Evolutionary conservation across 2,329 filamentous ascomycete genomes (phyloP).

Genomic region (Exophiala sp.): DNA sequence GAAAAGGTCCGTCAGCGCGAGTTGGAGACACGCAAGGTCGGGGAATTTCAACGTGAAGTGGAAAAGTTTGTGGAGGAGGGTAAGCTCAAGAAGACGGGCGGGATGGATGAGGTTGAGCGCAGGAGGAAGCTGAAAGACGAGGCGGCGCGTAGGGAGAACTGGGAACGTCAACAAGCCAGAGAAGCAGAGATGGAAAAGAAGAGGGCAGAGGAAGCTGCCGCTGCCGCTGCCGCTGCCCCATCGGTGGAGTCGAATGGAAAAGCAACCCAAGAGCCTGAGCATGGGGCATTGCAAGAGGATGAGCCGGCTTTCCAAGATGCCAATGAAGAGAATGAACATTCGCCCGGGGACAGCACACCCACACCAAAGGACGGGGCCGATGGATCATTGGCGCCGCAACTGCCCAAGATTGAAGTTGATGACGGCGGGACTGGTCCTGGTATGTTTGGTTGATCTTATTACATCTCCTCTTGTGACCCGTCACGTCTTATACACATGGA

Average conservation of each 20-base stretch:
- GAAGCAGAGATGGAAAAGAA: slow-evolving; percentile 45
- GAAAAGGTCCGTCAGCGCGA: slow-evolving; percentile 88
- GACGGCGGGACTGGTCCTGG: slow-evolving; percentile 63
- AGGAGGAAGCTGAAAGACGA: slow-evolving; percentile 81
- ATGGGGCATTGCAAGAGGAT: slow-evolving; percentile 17
- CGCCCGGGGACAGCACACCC: slow-evolving; percentile 13
- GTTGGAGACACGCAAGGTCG: slow-evolving; percentile 65
- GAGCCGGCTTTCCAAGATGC: slow-evolving; percentile 22
- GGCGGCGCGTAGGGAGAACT: slow-evolving; percentile 69
- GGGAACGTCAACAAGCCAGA: slow-evolving; percentile 48
- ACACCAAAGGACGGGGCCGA: slow-evolving; percentile 4
- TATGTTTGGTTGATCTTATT: slow-evolving; percentile 21
- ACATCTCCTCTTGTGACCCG: neutral
- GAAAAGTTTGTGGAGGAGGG: slow-evolving; percentile 79
- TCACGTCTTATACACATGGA: neutral
- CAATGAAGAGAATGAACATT: slow-evolving; percentile 11
- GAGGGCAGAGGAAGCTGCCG: slow-evolving; percentile 25
- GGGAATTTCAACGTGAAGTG: slow-evolving; percentile 80
- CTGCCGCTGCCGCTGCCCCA: slow-evolving; percentile 15
- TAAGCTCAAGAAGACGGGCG: slow-evolving; percentile 91
- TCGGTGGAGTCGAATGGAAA: slow-evolving; percentile 11
- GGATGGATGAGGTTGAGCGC: slow-evolving; percentile 88
- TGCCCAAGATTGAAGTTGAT: slow-evolving; percentile 66
- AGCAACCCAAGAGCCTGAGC: slow-evolving; percentile 5
- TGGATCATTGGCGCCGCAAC: slow-evolving; percentile 9